Evolutionary conservation across 768 basidiomycete species (phyloP).

Genomic region (Nidula microcarpa): DNA sequence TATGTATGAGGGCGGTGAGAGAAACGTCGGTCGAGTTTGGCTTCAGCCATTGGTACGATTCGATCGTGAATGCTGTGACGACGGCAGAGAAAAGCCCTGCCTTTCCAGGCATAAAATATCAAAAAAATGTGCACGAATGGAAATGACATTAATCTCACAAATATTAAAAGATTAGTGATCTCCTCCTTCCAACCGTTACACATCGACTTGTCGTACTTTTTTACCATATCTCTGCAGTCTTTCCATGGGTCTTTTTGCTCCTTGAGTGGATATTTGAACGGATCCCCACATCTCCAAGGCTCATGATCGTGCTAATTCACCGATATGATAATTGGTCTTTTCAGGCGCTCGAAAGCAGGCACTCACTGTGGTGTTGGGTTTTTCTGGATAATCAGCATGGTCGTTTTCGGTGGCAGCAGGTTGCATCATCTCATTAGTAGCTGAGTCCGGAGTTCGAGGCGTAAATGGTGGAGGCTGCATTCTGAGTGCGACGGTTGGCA

Average conservation of each 20-base stretch:
- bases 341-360: too few species aligned
- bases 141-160: not conserved
- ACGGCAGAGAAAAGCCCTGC: conserved; percentile 16
- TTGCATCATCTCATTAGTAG: too few species aligned
- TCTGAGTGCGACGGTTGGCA: too few species aligned
- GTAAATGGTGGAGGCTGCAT: too few species aligned
- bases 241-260: not conserved
- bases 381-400: too few species aligned
- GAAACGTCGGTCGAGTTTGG: conserved; percentile 3
- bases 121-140: not conserved
- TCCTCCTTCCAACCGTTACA: not conserved
- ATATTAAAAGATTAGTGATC: not conserved
- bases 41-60: conserved; percentile 11
- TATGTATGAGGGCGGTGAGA: conserved; percentile 1
- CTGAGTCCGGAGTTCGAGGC: too few species aligned
- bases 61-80: conserved; percentile 14
- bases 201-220: not conserved
- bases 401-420: too few species aligned
- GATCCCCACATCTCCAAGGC: not conserved
- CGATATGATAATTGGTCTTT: too few species aligned
- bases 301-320: not conserved
- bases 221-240: not conserved
- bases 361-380: too few species aligned
- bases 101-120: too few species aligned
- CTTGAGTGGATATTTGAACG: not conserved